Evolutionary conservation across 176 grass and related monocot species (phyloP), one percentile per base, ranked within the genome.

Genomic region (Tuctoria greenei): DNA sequence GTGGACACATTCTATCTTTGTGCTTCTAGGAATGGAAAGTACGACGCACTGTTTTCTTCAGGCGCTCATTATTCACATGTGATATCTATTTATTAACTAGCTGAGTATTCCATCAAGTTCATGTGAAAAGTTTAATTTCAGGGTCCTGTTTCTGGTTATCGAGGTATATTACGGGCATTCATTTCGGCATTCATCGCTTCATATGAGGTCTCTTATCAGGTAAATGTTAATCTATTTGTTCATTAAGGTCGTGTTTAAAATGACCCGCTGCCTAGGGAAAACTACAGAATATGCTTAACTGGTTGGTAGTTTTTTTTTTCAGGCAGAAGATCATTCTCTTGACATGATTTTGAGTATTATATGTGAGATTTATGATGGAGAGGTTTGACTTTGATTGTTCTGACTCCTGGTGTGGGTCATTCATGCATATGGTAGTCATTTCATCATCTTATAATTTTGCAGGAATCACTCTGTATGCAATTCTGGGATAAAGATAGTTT

Each of bases 401-500:
- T 79, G 12, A 31, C 13, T 42, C 2, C 52, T 70, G 56, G 71
- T 71, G 35, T 75, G 5, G 31, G 80, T 26, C 38, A 52, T 75
- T 47, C 51, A 64, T 73, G 51, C 79, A 72, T 41, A 77, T 10
- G 23, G 8, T 14, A 63, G 61, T 82, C 27, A 68, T n/a, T 31
- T 28, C 27, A 16, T 79, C 50, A 42, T 26, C 15, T 72, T 82
- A 52, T 67, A 66, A 80, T 68, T 73, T 77, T 85, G 38, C 80
- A 93, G 94, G 95, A 97, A 87, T 92, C 88, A 67, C 84, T 97
- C 49, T 93, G 86, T 31, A 81, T 92, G 82, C 95, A 97, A 81
- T 97, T 97, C 77, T 97, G 95, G 95, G 95, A 97, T 69, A 93
- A 88, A 80, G 75, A 92, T 69, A 90, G 91, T 67, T 97, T 89